Evolutionary conservation across 2,329 filamentous ascomycete species (phyloP).

Genomic region (Pyrenophora graminea): DNA sequence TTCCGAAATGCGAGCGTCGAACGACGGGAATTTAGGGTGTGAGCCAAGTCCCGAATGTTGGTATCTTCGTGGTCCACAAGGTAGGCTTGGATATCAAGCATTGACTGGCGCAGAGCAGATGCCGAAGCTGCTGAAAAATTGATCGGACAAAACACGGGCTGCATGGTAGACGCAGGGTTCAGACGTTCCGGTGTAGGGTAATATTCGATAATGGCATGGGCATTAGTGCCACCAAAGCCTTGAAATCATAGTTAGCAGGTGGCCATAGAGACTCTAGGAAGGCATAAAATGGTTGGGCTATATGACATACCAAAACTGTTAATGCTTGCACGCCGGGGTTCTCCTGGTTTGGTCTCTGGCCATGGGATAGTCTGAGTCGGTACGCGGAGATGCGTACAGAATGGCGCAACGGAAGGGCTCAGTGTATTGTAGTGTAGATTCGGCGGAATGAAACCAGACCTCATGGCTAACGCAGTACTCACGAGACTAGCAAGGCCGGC

Average conservation of each 20-base stretch:
- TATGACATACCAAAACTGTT: constrained; percentile 19
- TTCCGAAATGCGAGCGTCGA: too few species aligned
- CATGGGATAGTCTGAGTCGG: constrained; percentile 9
- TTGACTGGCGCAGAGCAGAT: too few species aligned
- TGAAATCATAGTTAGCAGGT: too few species aligned
- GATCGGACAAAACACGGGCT: too few species aligned
- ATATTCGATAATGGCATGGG: constrained; percentile 32
- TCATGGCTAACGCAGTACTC: constrained; percentile 41
- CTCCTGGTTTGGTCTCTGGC: constrained; percentile 8
- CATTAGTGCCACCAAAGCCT: constrained; percentile 35
- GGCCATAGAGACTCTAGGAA: too few species aligned
- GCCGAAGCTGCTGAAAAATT: too few species aligned
- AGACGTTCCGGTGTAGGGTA: background rate
- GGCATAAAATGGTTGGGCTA: too few species aligned
- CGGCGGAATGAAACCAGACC: constrained; percentile 34
- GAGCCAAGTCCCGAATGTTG: too few species aligned
- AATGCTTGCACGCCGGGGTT: constrained; percentile 20
- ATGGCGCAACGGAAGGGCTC: constrained; percentile 36
- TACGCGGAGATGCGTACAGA: constrained; percentile 17
- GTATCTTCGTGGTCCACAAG: too few species aligned
- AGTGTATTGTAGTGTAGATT: constrained; percentile 43
- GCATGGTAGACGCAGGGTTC: too few species aligned
- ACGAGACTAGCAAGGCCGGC: constrained; percentile 47
- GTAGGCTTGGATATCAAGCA: too few species aligned
- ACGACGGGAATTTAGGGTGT: too few species aligned